Conservation (phyloP, 352 stramenopile genomes). For the Aphanomyces astaci region DNA sequence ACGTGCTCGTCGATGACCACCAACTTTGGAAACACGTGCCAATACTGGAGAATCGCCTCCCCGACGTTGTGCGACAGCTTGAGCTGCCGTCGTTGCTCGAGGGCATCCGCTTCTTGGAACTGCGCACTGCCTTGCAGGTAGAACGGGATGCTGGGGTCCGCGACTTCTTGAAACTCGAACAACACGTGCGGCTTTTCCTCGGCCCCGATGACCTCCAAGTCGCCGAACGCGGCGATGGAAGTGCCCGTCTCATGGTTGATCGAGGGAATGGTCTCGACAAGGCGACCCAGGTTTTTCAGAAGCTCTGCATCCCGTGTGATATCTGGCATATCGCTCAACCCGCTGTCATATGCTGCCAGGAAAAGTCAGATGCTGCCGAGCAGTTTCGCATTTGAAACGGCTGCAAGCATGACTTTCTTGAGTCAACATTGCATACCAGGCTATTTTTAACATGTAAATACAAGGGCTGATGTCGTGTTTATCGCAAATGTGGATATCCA, state of each 20-base stretch:
- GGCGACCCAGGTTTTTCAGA: conserved; percentile 16
- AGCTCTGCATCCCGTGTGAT: conserved; percentile 1
- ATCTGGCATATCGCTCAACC: conserved; percentile 10
- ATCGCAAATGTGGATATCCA: background rate
- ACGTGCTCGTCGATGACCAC: conserved; percentile 23
- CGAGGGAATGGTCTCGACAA: conserved; percentile 14
- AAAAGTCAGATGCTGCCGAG: too few species aligned
- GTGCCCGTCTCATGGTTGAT: conserved; percentile 23
- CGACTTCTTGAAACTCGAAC: conserved; percentile 58
- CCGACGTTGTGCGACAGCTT: conserved; percentile 41
- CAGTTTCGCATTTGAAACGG: background rate
- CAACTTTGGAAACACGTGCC: conserved; percentile 35
- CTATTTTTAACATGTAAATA: too few species aligned
- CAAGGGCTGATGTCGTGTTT: background rate
- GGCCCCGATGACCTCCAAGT: conserved; percentile 41
- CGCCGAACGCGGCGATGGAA: conserved; percentile 66
- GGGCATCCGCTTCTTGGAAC: conserved; percentile 52
- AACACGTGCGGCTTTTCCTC: conserved; percentile 38
- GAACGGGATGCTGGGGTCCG: conserved; percentile 46
- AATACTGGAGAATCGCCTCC: conserved; percentile 49
- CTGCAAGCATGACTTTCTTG: background rate
- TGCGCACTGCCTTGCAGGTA: conserved; percentile 59
- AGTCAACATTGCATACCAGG: too few species aligned
- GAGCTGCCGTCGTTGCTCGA: conserved; percentile 47
- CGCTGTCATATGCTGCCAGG: background rate